A percentile compares a stretch with the other conserved stretches of the same genome.
phyloP scores from a whole-genome alignment of 2,329 filamentous ascomycete species.

The Penicillium sumatraense region DNA sequence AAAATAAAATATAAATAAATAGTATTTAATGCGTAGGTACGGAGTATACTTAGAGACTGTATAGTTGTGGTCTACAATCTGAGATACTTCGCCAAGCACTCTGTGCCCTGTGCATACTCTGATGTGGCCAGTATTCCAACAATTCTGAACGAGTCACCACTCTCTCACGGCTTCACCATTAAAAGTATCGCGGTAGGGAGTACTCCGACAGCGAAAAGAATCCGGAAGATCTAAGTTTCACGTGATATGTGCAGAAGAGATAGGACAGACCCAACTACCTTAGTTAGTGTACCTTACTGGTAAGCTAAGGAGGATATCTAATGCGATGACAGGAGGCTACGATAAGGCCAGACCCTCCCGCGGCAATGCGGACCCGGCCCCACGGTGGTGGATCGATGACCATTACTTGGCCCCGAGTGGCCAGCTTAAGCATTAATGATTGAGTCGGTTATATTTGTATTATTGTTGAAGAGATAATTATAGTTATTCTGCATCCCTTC shows the following conservation, averaged over 20 bases:
- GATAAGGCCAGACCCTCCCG: constrained; percentile 15
- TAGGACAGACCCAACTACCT: neutral
- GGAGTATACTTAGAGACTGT: no score
- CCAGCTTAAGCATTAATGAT: no score
- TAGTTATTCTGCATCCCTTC: no score
- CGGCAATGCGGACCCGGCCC: constrained; percentile 7
- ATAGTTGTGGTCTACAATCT: neutral
- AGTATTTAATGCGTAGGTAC: no score
- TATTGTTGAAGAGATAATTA: neutral
- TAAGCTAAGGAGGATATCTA: neutral
- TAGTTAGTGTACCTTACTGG: neutral
- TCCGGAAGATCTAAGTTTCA: neutral
- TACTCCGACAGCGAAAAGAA: neutral
- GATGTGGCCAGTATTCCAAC: neutral
- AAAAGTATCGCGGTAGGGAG: no score
- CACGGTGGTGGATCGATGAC: constrained; percentile 15
- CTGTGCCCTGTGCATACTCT: neutral
- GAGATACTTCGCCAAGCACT: neutral
- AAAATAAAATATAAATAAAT: neutral
- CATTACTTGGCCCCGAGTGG: constrained; percentile 4
- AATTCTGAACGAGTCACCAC: neutral
- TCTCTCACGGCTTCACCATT: no score
- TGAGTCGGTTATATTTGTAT: neutral
- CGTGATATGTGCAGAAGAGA: no score
- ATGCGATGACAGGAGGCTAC: constrained; percentile 12